Evolutionary conservation across 106 monocot species (phyloP).

Genomic region (Dioscorea dumetorum): DNA sequence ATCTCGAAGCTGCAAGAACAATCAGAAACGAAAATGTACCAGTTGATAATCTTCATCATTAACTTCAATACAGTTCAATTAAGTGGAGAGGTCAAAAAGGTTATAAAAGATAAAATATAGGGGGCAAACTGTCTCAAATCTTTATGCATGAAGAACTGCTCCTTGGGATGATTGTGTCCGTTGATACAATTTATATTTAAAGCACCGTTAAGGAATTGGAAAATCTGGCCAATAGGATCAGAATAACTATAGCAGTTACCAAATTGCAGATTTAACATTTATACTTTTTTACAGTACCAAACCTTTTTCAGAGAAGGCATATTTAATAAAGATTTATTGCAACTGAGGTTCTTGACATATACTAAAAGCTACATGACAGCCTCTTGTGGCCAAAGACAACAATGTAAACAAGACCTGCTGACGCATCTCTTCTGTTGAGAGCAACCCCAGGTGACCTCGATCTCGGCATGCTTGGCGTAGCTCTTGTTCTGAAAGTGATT

Average conservation of each 20-base stretch:
- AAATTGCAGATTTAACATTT: neutral
- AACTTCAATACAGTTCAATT: too few species aligned
- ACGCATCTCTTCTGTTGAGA: conserved; percentile 88
- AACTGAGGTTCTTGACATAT: neutral
- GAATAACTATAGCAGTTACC: too few species aligned
- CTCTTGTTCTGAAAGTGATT: conserved; percentile 89
- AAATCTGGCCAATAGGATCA: too few species aligned
- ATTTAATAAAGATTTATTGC: neutral
- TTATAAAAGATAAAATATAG: too few species aligned
- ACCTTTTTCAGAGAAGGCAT: neutral
- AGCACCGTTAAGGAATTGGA: too few species aligned
- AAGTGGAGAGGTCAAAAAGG: too few species aligned
- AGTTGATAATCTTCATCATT: too few species aligned
- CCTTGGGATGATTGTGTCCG: too few species aligned
- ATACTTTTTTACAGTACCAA: neutral
- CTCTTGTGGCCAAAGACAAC: neutral
- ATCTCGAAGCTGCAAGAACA: conserved; percentile 64
- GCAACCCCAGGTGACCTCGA: conserved; percentile 83
- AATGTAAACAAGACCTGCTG: conserved; percentile 47
- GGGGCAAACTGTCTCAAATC: too few species aligned
- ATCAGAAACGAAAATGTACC: neutral
- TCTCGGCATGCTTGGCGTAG: conserved; percentile 93
- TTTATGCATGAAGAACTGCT: too few species aligned
- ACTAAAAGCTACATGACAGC: neutral
- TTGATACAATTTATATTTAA: too few species aligned